Evolutionary conservation across 2,329 filamentous ascomycete genomes (phyloP).

Genomic region (Verticillium tricorpus): DNA sequence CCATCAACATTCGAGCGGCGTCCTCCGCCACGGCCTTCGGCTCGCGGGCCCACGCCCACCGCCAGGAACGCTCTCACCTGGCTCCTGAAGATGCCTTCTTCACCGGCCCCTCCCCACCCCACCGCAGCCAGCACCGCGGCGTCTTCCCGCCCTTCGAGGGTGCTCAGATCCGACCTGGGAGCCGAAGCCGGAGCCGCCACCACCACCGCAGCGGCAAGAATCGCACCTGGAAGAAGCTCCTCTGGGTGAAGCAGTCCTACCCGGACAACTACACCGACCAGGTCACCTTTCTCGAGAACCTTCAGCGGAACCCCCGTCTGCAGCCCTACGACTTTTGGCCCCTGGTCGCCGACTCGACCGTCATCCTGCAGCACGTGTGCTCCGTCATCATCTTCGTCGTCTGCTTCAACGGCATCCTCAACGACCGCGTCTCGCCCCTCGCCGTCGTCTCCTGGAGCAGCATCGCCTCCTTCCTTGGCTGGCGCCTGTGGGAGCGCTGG

Average conservation of each 20-base stretch:
- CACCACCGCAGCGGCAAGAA: constrained; percentile 63
- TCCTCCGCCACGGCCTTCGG: neutral
- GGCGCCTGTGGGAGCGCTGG: constrained; percentile 91
- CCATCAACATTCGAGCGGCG: constrained; percentile 25
- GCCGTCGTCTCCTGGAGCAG: constrained; percentile 83
- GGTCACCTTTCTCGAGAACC: constrained; percentile 90
- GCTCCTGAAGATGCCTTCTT: constrained; percentile 85
- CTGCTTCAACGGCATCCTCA: constrained; percentile 86
- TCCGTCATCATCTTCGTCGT: constrained; percentile 93
- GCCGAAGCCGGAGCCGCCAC: constrained; percentile 49
- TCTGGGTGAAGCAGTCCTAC: constrained; percentile 97
- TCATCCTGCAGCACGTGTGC: constrained; percentile 95
- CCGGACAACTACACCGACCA: constrained; percentile 99
- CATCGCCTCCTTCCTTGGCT: constrained; percentile 77
- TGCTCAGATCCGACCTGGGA: constrained; percentile 15
- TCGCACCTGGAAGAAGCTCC: constrained; percentile 82
- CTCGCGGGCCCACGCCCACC: constrained; percentile 24
- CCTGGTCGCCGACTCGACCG: constrained; percentile 87
- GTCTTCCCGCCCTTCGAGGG: constrained; percentile 17
- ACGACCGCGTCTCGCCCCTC: constrained; percentile 84
- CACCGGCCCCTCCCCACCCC: constrained; percentile 56
- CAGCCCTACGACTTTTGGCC: constrained; percentile 99
- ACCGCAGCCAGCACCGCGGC: constrained; percentile 41
- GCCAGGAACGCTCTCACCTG: constrained; percentile 59
- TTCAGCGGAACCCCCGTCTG: constrained; percentile 89